Conservation (phyloP, 257 asterid species). For the Linaria vulgaris region DNA sequence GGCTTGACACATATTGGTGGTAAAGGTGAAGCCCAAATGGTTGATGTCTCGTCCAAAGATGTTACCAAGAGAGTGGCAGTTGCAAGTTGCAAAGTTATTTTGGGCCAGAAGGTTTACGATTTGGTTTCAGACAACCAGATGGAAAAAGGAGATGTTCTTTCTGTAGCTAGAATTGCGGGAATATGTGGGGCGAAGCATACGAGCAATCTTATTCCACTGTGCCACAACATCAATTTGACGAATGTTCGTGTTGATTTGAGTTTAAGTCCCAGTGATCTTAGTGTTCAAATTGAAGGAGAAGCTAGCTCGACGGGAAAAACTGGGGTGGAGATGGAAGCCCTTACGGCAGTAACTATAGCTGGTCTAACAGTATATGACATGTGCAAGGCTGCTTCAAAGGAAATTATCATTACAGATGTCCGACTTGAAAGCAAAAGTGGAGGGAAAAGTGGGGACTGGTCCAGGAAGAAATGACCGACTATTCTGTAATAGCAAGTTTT, state of each 20-base stretch:
- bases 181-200: constrained; percentile 77
- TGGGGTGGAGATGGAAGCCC: constrained; percentile 93
- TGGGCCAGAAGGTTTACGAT: constrained; percentile 62
- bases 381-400: constrained; percentile 88
- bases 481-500: too few species aligned
- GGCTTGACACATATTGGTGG: constrained; percentile 58
- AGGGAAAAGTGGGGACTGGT: constrained; percentile 87
- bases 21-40: constrained; percentile 82
- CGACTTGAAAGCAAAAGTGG: constrained; percentile 73
- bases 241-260: constrained; percentile 54
- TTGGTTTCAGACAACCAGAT: constrained; percentile 74
- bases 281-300: constrained; percentile 65
- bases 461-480: constrained; percentile 49
- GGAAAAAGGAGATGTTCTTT: constrained; percentile 80
- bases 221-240: constrained; percentile 71
- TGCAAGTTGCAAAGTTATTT: constrained; percentile 75
- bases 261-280: constrained; percentile 47
- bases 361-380: constrained; percentile 85
- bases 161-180: constrained; percentile 80
- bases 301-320: constrained; percentile 62
- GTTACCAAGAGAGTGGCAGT: constrained; percentile 60
- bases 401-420: constrained; percentile 56
- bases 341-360: constrained; percentile 72
- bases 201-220: constrained; percentile 74
- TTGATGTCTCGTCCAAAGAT: constrained; percentile 69